Evolutionary conservation across 306 rosid genomes (phyloP).

Genomic region (Prunus mongolica): DNA sequence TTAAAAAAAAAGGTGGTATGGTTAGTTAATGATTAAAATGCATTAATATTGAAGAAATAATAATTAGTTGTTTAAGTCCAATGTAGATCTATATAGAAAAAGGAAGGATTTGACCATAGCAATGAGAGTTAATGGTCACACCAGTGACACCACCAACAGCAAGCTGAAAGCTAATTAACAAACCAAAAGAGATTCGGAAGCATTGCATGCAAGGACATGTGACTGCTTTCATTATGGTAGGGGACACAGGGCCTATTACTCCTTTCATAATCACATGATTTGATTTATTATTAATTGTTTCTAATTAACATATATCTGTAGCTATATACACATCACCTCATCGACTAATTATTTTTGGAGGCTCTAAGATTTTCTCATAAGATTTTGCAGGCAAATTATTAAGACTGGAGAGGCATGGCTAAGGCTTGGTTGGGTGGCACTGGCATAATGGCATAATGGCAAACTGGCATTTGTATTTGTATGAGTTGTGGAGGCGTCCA

Average conservation of each 20-base stretch:
- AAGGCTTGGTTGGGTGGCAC: too few species aligned
- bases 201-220: slow-evolving; percentile 28
- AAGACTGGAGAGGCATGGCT: too few species aligned
- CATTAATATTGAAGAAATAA: too few species aligned
- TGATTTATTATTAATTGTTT: slow-evolving; percentile 1
- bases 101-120: background rate
- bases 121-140: background rate
- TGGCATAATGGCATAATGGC: too few species aligned
- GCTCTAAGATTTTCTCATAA: background rate
- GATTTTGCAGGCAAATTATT: too few species aligned
- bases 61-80: too few species aligned
- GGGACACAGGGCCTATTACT: slow-evolving; percentile 27
- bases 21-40: too few species aligned
- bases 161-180: background rate
- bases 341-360: background rate
- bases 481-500: background rate
- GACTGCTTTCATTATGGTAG: slow-evolving; percentile 21
- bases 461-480: background rate
- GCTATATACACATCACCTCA: background rate
- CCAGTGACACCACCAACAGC: background rate
- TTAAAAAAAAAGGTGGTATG: too few species aligned
- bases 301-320: background rate
- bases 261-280: slow-evolving; percentile 26
- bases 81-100: background rate
- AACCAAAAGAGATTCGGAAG: background rate